Evolutionary conservation across 495 filamentous ascomycete genomes (phyloP).

Genomic region (Tuber magnatum): DNA sequence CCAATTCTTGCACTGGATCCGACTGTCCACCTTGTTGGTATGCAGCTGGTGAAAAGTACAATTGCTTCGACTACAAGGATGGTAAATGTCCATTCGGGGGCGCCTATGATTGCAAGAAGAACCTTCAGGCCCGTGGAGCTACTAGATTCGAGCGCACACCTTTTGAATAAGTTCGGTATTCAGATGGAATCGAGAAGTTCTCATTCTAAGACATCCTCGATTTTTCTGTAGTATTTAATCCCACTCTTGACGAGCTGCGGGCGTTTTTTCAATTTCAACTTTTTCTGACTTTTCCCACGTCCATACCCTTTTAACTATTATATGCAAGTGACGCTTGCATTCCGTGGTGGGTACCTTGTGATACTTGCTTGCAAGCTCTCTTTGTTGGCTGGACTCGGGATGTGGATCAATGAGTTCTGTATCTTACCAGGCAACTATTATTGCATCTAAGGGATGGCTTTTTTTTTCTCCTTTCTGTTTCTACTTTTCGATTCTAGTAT

Average conservation of each 20-base stretch:
- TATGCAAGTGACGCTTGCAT: background rate
- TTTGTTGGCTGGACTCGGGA: background rate
- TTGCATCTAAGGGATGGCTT: background rate
- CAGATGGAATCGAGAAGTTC: background rate
- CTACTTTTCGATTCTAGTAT: background rate
- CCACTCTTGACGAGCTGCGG: background rate
- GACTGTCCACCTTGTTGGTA: constrained; percentile 39
- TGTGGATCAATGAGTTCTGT: background rate
- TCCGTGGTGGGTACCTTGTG: background rate
- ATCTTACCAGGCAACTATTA: background rate
- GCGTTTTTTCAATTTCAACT: background rate
- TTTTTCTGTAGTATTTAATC: background rate
- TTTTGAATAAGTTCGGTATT: constrained; percentile 9
- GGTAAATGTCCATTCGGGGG: constrained; percentile 36
- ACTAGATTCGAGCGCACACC: constrained; percentile 29
- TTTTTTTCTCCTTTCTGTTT: background rate
- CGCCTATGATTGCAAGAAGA: constrained; percentile 37
- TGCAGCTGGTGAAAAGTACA: constrained; percentile 6
- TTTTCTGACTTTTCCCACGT: background rate
- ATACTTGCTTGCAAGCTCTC: background rate
- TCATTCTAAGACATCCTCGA: background rate
- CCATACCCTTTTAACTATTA: background rate
- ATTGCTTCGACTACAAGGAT: constrained; percentile 34
- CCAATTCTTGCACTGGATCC: constrained; percentile 26
- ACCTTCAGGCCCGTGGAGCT: constrained; percentile 26